Percentiles rank a stretch among this genome's conserved stretches.
Conservation (phyloP, 148 eudicot genomes). For the Nepenthes gracilis region DNA sequence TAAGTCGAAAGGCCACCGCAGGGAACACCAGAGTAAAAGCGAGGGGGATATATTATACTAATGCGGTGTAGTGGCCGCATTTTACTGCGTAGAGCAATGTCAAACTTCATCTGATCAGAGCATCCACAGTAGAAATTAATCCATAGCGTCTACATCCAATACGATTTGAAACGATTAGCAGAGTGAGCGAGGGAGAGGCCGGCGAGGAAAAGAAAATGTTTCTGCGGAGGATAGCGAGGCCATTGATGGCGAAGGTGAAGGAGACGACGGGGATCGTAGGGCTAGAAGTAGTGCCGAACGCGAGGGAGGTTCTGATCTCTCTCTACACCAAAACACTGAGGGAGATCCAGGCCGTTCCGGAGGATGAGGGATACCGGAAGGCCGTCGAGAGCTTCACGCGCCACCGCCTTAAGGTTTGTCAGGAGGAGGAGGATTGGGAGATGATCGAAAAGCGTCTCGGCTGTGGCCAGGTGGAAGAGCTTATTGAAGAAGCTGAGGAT, state of each 20-base stretch:
- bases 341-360: conserved; percentile 82
- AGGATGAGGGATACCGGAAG: conserved; percentile 81
- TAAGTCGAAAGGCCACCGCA: too few species aligned
- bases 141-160: too few species aligned
- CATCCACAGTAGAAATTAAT: too few species aligned
- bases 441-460: conserved; percentile 60
- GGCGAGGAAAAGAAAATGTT: conserved; percentile 30
- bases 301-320: conserved; percentile 61
- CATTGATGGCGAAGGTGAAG: conserved; percentile 76
- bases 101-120: too few species aligned
- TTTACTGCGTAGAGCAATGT: too few species aligned
- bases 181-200: too few species aligned
- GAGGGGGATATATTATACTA: too few species aligned
- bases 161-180: too few species aligned
- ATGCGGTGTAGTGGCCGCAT: too few species aligned
- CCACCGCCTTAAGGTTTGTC: conserved; percentile 69
- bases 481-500: conserved; percentile 76
- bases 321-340: conserved; percentile 74
- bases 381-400: conserved; percentile 90
- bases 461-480: conserved; percentile 90
- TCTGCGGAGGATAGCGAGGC: conserved; percentile 61
- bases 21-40: too few species aligned
- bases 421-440: conserved; percentile 73
- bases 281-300: conserved; percentile 78
- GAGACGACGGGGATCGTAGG: conserved; percentile 96